Percentiles rank a stretch among this genome's conserved stretches.
Evolutionary conservation across 768 basidiomycete species (phyloP).

Genomic region (Lentinula guzmanii): DNA sequence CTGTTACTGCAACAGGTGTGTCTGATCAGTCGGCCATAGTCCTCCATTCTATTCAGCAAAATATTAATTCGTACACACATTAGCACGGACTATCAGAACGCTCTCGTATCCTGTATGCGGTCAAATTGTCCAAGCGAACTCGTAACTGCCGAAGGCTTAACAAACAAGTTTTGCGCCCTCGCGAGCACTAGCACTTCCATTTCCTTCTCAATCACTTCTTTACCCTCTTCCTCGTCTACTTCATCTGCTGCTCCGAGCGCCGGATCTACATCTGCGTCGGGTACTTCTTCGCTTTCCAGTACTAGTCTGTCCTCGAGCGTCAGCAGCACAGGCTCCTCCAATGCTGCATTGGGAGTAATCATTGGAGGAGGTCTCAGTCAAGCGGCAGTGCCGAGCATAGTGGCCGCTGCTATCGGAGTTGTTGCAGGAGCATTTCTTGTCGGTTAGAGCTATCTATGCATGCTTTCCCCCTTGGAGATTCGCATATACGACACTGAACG

Average conservation of each 20-base stretch:
- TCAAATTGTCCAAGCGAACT: background rate
- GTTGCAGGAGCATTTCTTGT: background rate
- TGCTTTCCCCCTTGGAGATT: background rate
- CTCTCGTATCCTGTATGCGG: background rate
- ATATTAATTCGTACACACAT: background rate
- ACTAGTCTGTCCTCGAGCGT: background rate
- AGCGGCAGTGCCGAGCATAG: background rate
- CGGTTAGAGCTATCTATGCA: background rate
- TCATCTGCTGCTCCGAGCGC: background rate
- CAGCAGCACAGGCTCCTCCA: background rate
- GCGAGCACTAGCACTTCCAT: background rate
- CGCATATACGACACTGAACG: background rate
- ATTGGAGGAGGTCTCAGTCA: background rate
- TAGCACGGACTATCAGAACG: background rate
- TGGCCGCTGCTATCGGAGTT: background rate
- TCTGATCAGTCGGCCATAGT: background rate
- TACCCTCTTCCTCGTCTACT: background rate
- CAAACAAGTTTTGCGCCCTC: slow-evolving; percentile 2
- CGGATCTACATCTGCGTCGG: background rate
- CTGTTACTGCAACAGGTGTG: slow-evolving; percentile 4
- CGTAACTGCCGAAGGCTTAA: background rate
- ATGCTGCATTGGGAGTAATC: background rate
- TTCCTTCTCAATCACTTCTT: background rate
- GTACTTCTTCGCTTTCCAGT: background rate
- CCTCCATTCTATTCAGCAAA: background rate